These are phyloP conservation scores for Periconia sp. DNA, from an alignment of 2,329 filamentous ascomycete genomes.

Conservation along the genomic window DNA sequence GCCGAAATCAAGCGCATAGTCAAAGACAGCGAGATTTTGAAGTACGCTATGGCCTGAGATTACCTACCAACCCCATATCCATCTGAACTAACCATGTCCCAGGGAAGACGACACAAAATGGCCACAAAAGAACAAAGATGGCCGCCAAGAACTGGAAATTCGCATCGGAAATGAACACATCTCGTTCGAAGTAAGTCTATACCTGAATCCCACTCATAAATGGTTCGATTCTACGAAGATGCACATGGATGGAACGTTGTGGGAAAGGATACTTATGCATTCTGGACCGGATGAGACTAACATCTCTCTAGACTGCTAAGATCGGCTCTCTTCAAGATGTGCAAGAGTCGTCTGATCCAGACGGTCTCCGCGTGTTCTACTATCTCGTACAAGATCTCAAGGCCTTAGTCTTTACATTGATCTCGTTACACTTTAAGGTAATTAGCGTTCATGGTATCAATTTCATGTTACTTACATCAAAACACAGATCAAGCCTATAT, in stretches of 20 bases:
- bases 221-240: neutral
- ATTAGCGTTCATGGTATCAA: neutral
- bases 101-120: conserved; percentile 98
- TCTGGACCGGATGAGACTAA: conserved; percentile 19
- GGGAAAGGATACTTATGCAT: neutral
- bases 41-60: conserved; percentile 58
- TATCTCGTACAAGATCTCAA: conserved; percentile 98
- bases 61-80: neutral
- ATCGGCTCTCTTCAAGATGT: conserved; percentile 97
- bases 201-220: neutral
- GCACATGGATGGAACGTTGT: neutral
- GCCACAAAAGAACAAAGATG: conserved; percentile 99
- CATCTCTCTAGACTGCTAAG: conserved; percentile 76
- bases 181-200: conserved; percentile 78
- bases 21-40: conserved; percentile 95
- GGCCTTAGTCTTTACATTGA: conserved; percentile 93
- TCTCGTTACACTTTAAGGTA: conserved; percentile 95
- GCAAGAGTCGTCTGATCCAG: conserved; percentile 91
- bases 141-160: conserved; percentile 94
- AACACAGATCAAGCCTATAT: conserved; percentile 71
- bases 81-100: conserved; percentile 1
- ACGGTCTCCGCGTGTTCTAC: conserved; percentile 96
- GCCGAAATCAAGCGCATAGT: conserved; percentile 97
- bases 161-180: conserved; percentile 93
- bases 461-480: conserved; percentile 8